phyloP scores from a whole-genome alignment of 225 moss, liverwort and hornwort genomes.

The Antitrichia curtipendula region DNA sequence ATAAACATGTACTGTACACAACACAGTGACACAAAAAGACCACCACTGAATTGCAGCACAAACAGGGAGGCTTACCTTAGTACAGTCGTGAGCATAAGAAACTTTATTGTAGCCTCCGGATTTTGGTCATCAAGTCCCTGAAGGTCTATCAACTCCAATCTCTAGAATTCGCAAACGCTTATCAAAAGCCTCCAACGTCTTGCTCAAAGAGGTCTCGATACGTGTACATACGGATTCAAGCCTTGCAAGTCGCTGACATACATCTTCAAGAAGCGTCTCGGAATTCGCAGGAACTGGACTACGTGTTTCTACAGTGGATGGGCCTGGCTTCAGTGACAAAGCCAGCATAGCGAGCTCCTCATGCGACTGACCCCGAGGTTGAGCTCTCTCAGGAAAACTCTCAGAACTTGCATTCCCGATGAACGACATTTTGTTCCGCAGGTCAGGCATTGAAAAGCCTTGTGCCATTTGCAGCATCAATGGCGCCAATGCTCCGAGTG shows the following conservation, averaged over 20 bases:
- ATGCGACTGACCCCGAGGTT: neutral
- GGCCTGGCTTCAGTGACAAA: neutral
- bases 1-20: neutral
- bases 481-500: conserved; percentile 61
- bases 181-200: conserved; percentile 57
- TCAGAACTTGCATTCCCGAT: neutral
- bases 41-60: neutral
- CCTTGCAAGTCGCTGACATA: conserved; percentile 50
- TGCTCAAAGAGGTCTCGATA: conserved; percentile 53
- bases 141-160: neutral
- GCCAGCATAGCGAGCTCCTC: conserved; percentile 20
- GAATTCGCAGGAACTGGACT: neutral
- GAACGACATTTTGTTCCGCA: conserved; percentile 10
- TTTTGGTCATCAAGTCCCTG: neutral
- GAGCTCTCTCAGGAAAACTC: neutral
- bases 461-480: conserved; percentile 70
- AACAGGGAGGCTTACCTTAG: neutral
- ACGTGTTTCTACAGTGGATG: neutral
- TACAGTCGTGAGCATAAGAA: neutral
- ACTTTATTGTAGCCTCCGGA: neutral
- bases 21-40: neutral
- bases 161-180: conserved; percentile 48
- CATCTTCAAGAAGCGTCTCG: conserved; percentile 7
- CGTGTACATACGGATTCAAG: conserved; percentile 60
- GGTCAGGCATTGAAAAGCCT: conserved; percentile 44